A percentile compares a stretch with the other conserved stretches of the same genome.
These are phyloP conservation scores for Coniella vitis DNA, from an alignment of 2,329 filamentous ascomycete genomes.

Conservation along the genomic window DNA sequence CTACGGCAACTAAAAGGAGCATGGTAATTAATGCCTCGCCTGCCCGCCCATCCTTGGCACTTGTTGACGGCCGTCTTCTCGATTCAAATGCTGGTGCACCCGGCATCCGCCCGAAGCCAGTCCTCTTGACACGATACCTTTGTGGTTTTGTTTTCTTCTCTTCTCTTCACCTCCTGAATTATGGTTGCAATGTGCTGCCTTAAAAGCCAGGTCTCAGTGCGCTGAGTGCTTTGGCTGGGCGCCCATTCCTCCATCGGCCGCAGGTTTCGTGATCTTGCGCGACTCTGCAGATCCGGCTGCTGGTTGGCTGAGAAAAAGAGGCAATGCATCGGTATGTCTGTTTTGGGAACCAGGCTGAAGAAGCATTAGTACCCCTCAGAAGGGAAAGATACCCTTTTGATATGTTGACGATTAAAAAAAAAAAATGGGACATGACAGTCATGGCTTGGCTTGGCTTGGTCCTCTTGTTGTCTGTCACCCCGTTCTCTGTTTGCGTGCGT, in stretches of 20 bases:
- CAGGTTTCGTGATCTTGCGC: slow-evolving; percentile 6
- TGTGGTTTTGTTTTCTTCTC: not conserved
- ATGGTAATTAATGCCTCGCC: not conserved
- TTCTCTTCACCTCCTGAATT: not conserved
- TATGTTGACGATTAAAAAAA: slow-evolving; percentile 1
- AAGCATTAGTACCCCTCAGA: not conserved
- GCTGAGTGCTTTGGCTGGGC: slow-evolving; percentile 7
- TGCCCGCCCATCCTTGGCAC: not conserved
- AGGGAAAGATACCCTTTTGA: not conserved
- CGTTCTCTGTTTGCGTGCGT: not conserved
- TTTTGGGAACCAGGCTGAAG: slow-evolving; percentile 5
- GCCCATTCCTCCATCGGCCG: slow-evolving; percentile 1
- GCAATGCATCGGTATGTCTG: slow-evolving; percentile 5
- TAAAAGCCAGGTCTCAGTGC: slow-evolving; percentile 2
- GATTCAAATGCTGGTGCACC: not conserved
- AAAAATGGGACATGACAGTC: not conserved
- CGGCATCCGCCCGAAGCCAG: not conserved
- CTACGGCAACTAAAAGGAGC: not conserved
- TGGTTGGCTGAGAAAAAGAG: slow-evolving; percentile 3
- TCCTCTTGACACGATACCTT: not conserved
- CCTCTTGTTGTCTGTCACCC: not conserved
- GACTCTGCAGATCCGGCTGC: slow-evolving; percentile 13
- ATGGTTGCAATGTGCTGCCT: slow-evolving; percentile 8
- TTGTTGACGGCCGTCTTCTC: not conserved
- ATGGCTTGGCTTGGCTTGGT: not conserved